Base-by-base conservation (phyloP, 306 rosid genomes). In the Canavalia ensiformis region DNA sequence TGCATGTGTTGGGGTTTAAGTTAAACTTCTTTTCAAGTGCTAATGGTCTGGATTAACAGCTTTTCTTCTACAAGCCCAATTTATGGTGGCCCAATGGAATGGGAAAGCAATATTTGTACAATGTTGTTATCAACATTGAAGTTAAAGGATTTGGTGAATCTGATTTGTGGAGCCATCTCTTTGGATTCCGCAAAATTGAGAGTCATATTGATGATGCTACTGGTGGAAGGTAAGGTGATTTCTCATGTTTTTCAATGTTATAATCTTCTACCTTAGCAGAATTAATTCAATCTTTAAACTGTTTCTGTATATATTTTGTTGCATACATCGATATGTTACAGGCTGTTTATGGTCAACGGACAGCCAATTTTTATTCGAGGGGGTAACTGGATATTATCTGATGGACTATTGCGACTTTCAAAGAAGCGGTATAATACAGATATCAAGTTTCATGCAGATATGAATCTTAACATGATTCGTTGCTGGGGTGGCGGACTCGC, bases 11-110 rank as follows among this genome's bases (percentile, higher is more conserved):
- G 35, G 64, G 64, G 69, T 75, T 59, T 76, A 74, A 25, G 41
- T 75, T 47, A 76, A 41, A 68, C 11, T 80, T 50, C 25, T 74
- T 46, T 72, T 86, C 13, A 81, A 63, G 50, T 84, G 75, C 72
- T 82, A 76, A 77, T 71, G 67, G 49, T 87, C 49, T 71, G 42
- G 76, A 72, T 81, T 84, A 72, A 88, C 98, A 95, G 99, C 94
- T 90, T 77, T 88, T 84, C 80, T 92, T 95, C 90, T 90, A 86
- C 89, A 92, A 93, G 81, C 99, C 99, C 58, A 79, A 92, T 85
- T 87, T 95, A 76, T 95, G 99, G 99, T 95, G 99, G 99, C 99
- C 99, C 7, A 95, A 95, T 76, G 97, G 99, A 80, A 93, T 95
- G 99, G 99, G 99, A 60, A 93, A 92, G 81, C 99, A 95, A 84